Evolutionary conservation across 805 yeast species (phyloP), one percentile per base, ranked within the genome.

Genomic region (Starmerella sirachaensis): DNA sequence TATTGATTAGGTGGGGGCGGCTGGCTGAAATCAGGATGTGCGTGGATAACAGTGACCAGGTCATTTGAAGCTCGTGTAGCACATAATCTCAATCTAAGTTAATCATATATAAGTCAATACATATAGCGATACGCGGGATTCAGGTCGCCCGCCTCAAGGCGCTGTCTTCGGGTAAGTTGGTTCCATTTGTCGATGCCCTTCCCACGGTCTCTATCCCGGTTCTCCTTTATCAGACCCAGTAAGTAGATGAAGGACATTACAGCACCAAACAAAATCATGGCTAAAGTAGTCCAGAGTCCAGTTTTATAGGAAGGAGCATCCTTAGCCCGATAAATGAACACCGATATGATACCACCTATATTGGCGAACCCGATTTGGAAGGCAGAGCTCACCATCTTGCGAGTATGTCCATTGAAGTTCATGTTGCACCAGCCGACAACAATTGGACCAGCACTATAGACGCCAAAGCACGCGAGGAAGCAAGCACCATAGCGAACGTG

Each of bases 291-390:
- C 30, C 69, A 56, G 40, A 72, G 57, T 28, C 83, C 85, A 29
- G 67, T 71, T 24, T 51, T 61, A 53, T 69, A 77, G 22, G 57
- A 58, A n/a, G 84, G 84, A 11, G 78, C 65, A 44, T 76, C 80
- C 28, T 56, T 50, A 27, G 68, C 48, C 30, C 70, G 62, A 60
- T 71, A 76, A 16, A 74, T 57, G 48, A 65, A 77, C 2, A 80
- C 68, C 5, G 82, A 61, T 39, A 76, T 66, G 49, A 77, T 76
- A 42, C 82, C 83, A 31, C 83, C 84, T 50, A 74, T 74, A 57
- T 77, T 77, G 37, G 82, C 84, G 49, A 77, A 75, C 0, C 83
- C 83, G 50, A 77, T 69, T 49, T 72, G 74, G 63, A 69, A 69
- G 1, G 74, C 77, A 9, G 76, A 62, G 8, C 72, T 74, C 11